Percentiles rank a stretch among this genome's conserved stretches.
These are phyloP conservation scores for Aspergillus floridensis DNA, from an alignment of 2,329 filamentous ascomycete genomes.

Conservation along the genomic window DNA sequence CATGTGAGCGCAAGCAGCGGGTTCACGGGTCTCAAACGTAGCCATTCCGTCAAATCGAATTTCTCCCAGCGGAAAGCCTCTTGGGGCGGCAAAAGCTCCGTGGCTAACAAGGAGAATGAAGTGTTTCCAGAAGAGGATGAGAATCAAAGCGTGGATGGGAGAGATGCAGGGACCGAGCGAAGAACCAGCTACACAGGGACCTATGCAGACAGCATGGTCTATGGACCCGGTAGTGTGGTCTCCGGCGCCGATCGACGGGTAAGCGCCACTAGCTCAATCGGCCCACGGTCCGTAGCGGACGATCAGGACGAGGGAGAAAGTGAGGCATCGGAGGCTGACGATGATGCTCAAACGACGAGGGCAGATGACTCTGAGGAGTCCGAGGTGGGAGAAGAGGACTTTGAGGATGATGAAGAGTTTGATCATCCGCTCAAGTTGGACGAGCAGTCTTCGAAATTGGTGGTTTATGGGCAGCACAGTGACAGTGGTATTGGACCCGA, in stretches of 20 bases:
- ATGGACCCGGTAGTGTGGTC: conserved; percentile 40
- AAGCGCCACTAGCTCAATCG: conserved; percentile 41
- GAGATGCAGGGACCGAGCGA: conserved; percentile 51
- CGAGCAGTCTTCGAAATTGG: conserved; percentile 26
- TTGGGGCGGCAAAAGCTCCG: conserved; percentile 57
- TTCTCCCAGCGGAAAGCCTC: conserved; percentile 64
- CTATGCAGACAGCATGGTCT: conserved; percentile 43
- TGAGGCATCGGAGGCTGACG: conserved; percentile 7
- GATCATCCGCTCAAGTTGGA: conserved; percentile 11
- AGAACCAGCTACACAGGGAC: conserved; percentile 44
- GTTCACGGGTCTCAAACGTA: conserved; percentile 66
- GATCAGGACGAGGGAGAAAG: conserved; percentile 19
- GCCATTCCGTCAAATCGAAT: conserved; percentile 71
- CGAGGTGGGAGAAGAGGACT: too few species aligned
- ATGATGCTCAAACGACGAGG: conserved; percentile 19
- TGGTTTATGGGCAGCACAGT: conserved; percentile 27
- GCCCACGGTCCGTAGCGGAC: conserved; percentile 24
- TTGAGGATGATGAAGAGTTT: conserved; percentile 16
- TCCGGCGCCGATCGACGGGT: conserved; percentile 38
- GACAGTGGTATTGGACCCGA: conserved; percentile 33
- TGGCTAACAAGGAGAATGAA: conserved; percentile 61
- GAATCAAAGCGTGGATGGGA: conserved; percentile 43
- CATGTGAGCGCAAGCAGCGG: conserved; percentile 37
- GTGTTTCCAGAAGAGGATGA: conserved; percentile 64
- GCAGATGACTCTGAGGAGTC: conserved; percentile 12